Base-by-base conservation (phyloP, 345 rosid genomes). In the Isatis tinctoria region DNA sequence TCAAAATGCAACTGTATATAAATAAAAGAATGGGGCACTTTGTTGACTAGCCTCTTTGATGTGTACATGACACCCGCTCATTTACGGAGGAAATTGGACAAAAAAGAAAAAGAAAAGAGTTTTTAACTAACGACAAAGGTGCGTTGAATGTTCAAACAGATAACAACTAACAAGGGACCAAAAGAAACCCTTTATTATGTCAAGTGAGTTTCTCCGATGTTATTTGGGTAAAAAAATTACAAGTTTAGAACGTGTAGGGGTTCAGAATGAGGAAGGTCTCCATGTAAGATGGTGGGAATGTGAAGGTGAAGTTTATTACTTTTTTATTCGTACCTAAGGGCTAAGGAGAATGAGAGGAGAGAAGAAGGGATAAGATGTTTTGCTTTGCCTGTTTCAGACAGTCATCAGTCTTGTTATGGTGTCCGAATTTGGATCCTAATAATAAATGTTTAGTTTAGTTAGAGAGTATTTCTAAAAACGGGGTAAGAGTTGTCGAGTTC, bases 401-500 rank as follows among this genome's bases (percentile, higher is more conserved):
- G 12, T 24, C 1, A 24, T 48, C 3, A 45, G 35, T 41, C 22
- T 41, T 30, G 27, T 40, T 16, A 17, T 28, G 32, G 5, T 41
- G 17, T 44, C 9, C 22, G 47, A 47, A 47, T 20, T 8, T 45
- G 18, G 35, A 33, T 14, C 36, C 35, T 22, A 62, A 2, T 17
- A 5, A 61, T 14, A 52, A 3, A 18, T 24, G 39, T 53, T 16
- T 10, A 45, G 33, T 59, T 56, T 28, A 35, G 66, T 47, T 70
- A 76, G 61, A 70, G 70, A 37, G 77, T 36, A 79, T 65, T 81
- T 36, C 73, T 82, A 69, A 85, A 94, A 73, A 83, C 84, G 1
- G 93, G 97, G 78, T 80, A 92, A 67, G 87, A 92, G 20, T 86
- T 78, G 49, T 90, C 94, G 74, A 95, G 80, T 65, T 95, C 97